phyloP scores from a whole-genome alignment of 2,329 filamentous ascomycete genomes.

The Didymella pomorum region DNA sequence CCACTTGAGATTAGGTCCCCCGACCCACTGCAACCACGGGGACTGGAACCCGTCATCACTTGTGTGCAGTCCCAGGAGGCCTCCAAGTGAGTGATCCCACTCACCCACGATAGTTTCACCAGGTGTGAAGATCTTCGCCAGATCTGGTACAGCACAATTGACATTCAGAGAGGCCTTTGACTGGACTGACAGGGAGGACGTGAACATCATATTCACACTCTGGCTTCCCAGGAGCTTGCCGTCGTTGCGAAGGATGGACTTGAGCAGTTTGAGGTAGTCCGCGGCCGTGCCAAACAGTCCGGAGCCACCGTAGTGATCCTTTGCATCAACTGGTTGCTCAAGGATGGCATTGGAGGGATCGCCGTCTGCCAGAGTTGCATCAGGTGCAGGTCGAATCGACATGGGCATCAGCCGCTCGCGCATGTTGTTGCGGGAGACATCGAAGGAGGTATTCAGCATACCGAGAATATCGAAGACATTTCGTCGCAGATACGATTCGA shows the following conservation, averaged over 20 bases:
- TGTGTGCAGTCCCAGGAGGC: constrained; percentile 26
- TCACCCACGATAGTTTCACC: constrained; percentile 25
- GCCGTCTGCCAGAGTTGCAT: constrained; percentile 17
- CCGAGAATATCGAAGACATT: constrained; percentile 35
- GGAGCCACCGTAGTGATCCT: constrained; percentile 31
- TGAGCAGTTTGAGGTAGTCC: constrained; percentile 33
- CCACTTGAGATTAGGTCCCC: constrained; percentile 36
- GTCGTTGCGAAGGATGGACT: constrained; percentile 29
- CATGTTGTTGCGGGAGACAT: constrained; percentile 21
- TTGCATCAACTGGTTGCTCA: constrained; percentile 16
- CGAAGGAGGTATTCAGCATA: constrained; percentile 37
- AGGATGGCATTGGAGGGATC: background rate
- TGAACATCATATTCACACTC: constrained; percentile 28
- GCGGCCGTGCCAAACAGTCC: constrained; percentile 30
- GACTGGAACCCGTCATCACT: constrained; percentile 25
- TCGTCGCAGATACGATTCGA: constrained; percentile 37
- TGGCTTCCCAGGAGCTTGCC: constrained; percentile 26
- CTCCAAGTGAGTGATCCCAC: constrained; percentile 29
- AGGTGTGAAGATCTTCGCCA: constrained; percentile 27
- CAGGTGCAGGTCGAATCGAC: constrained; percentile 14
- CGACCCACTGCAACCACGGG: constrained; percentile 32
- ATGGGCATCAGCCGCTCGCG: constrained; percentile 30
- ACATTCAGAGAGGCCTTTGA: constrained; percentile 17
- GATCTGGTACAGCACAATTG: constrained; percentile 10
- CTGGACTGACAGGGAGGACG: constrained; percentile 15